Evolutionary conservation across 169 alveolate genomes (phyloP), one percentile per base, ranked within the genome.

Genomic region (Plasmodium inui): DNA sequence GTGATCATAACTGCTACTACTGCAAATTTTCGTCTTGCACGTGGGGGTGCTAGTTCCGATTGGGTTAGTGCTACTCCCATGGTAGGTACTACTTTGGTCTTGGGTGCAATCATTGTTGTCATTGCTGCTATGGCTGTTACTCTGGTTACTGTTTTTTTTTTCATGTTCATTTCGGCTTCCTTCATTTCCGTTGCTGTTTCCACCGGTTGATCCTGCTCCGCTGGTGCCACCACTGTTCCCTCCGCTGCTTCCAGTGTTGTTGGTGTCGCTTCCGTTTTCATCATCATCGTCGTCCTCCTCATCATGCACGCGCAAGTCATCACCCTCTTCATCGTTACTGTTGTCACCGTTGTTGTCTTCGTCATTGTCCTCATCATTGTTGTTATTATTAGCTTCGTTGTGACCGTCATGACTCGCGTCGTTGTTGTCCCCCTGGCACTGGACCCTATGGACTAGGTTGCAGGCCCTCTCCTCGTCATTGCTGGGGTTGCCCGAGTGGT

Each of bases 161-260:
- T 22, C 79, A 30, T 41, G 46, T 26, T 44, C 34, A 12, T 67
- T 81, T 46, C 50, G 34, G 19, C 50, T 82, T 17, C 84, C 53
- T 10, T 81, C 53, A 53, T 26, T 74, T 12, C 39, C 34, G 28
- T 46, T 90, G 37, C 37, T 82, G 53, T 22, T 67, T 37, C 57
- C 57, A 46, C 30, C 70, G 39, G 22, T 67, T 22, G 32, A 44
- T 70, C 55, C 50, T 22, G 12, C 57, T 55, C 30, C 61, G 14
- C 28, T 81, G 71, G 50, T 12, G 57, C 32, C 39, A n/a, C 32
- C 72, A 14, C 53, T 71, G 28, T 32, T 79, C 12, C 84, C 67
- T 10, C 74, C 82, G 41, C 74, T 82, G 39, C 74, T 67, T 34
- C 74, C 80, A 39, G 55, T 32, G 76, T 83, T 72, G 46, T 78